Base-by-base conservation (phyloP, 2,329 filamentous ascomycete species). In the Balansia obtecta region DNA sequence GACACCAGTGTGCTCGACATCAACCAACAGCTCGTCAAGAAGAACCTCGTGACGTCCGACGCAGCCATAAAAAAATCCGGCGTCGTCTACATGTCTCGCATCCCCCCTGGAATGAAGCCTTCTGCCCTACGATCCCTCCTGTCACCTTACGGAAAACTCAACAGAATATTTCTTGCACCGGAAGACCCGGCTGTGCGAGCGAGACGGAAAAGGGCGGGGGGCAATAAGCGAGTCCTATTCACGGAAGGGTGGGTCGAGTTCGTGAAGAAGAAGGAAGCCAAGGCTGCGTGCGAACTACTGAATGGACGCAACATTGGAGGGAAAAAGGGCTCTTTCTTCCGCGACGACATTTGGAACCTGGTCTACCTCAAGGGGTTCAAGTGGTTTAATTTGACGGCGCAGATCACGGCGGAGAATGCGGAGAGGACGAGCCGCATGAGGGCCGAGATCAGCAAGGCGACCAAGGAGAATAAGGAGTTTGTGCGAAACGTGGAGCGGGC, bases 181-280 rank as follows among this genome's bases (percentile, higher is more conserved):
- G 86, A 93, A 67, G 82, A 88, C 61, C 76, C 82, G 0, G 65
- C 76, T 3, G 74, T 77, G 6, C 85, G 87, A 58, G 71, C 78
- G 8, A 76, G 80, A 27, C 82, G 88, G 32, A 74, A 89, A 12
- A 76, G 77, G 50, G 76, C 75, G 47, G 88, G 88, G 47, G 88
- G 88, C 52, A 93, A 91, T 70, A 89, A 89, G 70, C 88, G 89
- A 67, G 79, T 82, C 53, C 79, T 79, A n/a, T 93, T 82, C 68
- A 83, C 80, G 3, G 88, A 94, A 65, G 88, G 88, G 44, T 94
- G 88, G 88, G 80, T 93, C 30, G 88, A 94, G 65, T 94, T 91
- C 60, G 66, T 80, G 37, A 74, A 76, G 54, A 93, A 93, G 66
- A 75, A 76, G 55, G 82, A 90, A 54, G 88, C 88, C 37, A 88